Evolutionary conservation across 2,329 filamentous ascomycete genomes (phyloP).

Genomic region (Claviceps spartinae): DNA sequence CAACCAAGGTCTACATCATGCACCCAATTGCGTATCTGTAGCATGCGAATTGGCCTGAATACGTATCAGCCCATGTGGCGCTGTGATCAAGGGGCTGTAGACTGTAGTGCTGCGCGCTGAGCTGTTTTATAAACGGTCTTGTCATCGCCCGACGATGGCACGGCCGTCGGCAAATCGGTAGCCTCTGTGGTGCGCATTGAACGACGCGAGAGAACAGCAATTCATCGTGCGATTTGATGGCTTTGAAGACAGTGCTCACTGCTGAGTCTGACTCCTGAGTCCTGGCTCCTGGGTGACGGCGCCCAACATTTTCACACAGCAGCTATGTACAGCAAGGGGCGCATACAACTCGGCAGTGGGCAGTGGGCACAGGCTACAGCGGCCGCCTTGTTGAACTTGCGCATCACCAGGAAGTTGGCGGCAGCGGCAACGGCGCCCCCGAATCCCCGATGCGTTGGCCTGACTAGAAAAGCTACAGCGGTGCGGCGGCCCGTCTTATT

Average conservation of each 20-base stretch:
- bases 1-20: too few relatives aligned
- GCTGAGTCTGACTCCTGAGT: too few relatives aligned
- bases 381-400: too few relatives aligned
- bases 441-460: slow-evolving; percentile 47
- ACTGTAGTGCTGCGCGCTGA: slow-evolving; percentile 30
- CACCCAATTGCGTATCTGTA: too few relatives aligned
- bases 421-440: slow-evolving; percentile 22
- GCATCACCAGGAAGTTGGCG: too few relatives aligned
- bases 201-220: slow-evolving; percentile 39
- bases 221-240: slow-evolving; percentile 18
- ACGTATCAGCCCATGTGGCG: slow-evolving; percentile 23
- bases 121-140: slow-evolving; percentile 52
- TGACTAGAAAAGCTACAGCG: slow-evolving; percentile 34
- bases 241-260: slow-evolving; percentile 41
- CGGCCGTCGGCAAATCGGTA: slow-evolving; percentile 46
- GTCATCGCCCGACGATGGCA: slow-evolving; percentile 48
- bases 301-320: too few relatives aligned
- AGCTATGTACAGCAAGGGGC: too few relatives aligned
- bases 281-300: too few relatives aligned
- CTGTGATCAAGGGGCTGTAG: slow-evolving; percentile 25
- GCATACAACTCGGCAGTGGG: too few relatives aligned
- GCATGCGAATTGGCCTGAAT: too few relatives aligned
- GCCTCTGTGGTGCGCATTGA: slow-evolving; percentile 63
- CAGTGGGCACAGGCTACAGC: too few relatives aligned
- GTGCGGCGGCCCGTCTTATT: slow-evolving; percentile 38